These are phyloP conservation scores for Leishmania arabica DNA, from an alignment of 208 protist genomes.

Conservation along the genomic window DNA sequence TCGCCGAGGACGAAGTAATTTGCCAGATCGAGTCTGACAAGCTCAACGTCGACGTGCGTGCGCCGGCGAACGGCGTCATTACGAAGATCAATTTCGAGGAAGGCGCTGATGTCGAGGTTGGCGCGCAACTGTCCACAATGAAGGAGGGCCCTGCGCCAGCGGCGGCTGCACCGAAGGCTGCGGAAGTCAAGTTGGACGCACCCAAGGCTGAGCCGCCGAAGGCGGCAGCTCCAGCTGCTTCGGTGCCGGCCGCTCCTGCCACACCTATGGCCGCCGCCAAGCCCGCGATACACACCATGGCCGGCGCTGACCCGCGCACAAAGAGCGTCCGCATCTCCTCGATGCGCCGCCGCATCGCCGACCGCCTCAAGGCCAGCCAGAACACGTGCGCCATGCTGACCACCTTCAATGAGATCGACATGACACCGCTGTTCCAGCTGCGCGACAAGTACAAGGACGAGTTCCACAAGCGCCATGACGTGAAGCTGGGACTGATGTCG, in stretches of 20 bases:
- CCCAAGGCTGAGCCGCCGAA: slow-evolving; percentile 34
- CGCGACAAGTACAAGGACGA: slow-evolving; percentile 97
- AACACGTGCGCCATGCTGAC: slow-evolving; percentile 99
- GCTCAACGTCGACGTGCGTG: slow-evolving; percentile 95
- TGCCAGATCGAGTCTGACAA: slow-evolving; percentile 99
- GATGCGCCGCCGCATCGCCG: slow-evolving; percentile 96
- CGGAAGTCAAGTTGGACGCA: slow-evolving; percentile 15
- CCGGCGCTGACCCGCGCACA: slow-evolving; percentile 74
- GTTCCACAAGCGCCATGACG: slow-evolving; percentile 97
- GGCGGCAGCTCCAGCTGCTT: slow-evolving; percentile 27
- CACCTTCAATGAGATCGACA: slow-evolving; percentile 99
- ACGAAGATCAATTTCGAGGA: slow-evolving; percentile 90
- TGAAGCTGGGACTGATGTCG: slow-evolving; percentile 99
- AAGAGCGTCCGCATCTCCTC: slow-evolving; percentile 93
- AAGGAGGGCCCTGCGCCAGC: slow-evolving; percentile 66
- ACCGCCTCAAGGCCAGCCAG: slow-evolving; percentile 98
- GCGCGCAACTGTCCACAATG: slow-evolving; percentile 87
- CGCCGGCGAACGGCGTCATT: slow-evolving; percentile 92
- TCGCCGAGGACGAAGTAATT: slow-evolving; percentile 97
- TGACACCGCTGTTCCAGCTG: slow-evolving; percentile 95
- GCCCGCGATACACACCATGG: slow-evolving; percentile 25
- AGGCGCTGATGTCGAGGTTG: slow-evolving; percentile 92
- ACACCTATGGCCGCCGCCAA: slow-evolving; percentile 37
- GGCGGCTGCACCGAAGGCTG: slow-evolving; percentile 15
- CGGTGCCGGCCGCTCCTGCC: slow-evolving; percentile 21